A percentile compares a stretch with the other conserved stretches of the same genome.
These are phyloP conservation scores for Yamadazyma laniorum DNA, from an alignment of 805 yeast species.

Conservation along the genomic window DNA sequence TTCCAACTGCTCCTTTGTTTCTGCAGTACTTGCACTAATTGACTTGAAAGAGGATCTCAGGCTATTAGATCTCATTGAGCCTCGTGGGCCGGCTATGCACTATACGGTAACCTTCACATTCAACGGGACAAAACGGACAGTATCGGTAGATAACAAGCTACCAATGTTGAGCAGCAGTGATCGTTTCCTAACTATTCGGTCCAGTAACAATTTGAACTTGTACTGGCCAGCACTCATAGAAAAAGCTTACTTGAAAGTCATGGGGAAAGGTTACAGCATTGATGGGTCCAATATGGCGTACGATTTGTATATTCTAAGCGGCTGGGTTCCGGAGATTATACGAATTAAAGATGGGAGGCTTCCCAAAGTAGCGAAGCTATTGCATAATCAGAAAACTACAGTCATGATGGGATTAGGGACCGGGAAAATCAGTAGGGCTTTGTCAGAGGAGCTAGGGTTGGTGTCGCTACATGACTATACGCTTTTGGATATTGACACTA, in stretches of 20 bases:
- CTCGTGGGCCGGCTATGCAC: conserved; percentile 20
- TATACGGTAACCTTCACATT: conserved; percentile 44
- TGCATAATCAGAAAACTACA: conserved; percentile 5
- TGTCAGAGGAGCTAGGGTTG: conserved; percentile 37
- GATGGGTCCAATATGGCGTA: conserved; percentile 74
- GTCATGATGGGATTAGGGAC: conserved; percentile 70
- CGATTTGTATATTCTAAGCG: conserved; percentile 63
- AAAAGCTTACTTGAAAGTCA: conserved; percentile 65
- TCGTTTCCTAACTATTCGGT: conserved; percentile 35
- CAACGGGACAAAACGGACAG: conserved; percentile 53
- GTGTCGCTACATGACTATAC: conserved; percentile 72
- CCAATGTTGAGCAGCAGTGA: conserved; percentile 32
- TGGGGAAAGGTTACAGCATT: conserved; percentile 58
- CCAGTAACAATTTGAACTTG: conserved; percentile 29
- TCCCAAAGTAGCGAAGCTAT: conserved; percentile 16
- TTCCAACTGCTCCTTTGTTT: conserved; percentile 76
- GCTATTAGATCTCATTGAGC: conserved; percentile 23
- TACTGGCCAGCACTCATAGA: conserved; percentile 76
- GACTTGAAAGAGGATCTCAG: conserved; percentile 17
- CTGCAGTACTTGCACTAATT: conserved; percentile 56
- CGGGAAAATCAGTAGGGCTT: conserved; percentile 38
- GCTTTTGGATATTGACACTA: conserved; percentile 32
- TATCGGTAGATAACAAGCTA: conserved; percentile 45
- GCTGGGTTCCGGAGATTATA: conserved; percentile 69
- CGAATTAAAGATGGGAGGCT: conserved; percentile 36